Base-by-base conservation (phyloP, 2,329 filamentous ascomycete species). In the Myotisia sp. region DNA sequence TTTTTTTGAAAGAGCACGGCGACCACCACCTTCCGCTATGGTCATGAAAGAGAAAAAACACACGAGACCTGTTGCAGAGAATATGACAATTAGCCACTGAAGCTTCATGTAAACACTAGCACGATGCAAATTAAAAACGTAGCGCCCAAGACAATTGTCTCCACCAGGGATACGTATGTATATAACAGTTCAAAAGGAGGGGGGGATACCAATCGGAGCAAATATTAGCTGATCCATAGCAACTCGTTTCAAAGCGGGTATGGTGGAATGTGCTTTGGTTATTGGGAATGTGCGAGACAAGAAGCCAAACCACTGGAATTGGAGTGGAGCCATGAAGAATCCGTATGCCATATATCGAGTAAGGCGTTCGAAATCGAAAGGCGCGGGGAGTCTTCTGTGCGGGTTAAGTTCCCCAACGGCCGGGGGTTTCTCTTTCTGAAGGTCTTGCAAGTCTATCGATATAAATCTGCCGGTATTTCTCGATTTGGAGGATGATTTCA, bases 31-130 rank as follows among this genome's bases (percentile, higher is more conserved):
- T 60, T 98, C 90, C 8, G 87, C 82, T 10, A 95, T 60, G 0
- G 90, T 95, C 87, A 98, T 95, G 59, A 79, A 87, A 1, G 82
- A 85, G 57, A 95, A 98, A 67, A 98, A 98, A 45, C 72, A 69
- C 9, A 71, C 81, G 37, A 98, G 71, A 62, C 82, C 71, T 74
- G n/a, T n/a, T n/a, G n/a, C n/a, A n/a, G n/a, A n/a, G n/a, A n/a
- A n/a, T n/a, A n/a, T n/a, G n/a, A n/a, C n/a, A n/a, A n/a, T n/a
- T n/a, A n/a, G n/a, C n/a, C n/a, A n/a, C n/a, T n/a, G n/a, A n/a
- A n/a, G n/a, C n/a, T n/a, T n/a, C n/a, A n/a, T n/a, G n/a, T n/a
- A n/a, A n/a, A n/a, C n/a, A n/a, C n/a, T n/a, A n/a, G n/a, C n/a
- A n/a, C n/a, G n/a, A n/a, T n/a, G n/a, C n/a, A n/a, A n/a, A n/a